These are phyloP conservation scores for Dactylellina leptospora DNA, from an alignment of 2,329 filamentous ascomycete genomes.

Conservation along the genomic window DNA sequence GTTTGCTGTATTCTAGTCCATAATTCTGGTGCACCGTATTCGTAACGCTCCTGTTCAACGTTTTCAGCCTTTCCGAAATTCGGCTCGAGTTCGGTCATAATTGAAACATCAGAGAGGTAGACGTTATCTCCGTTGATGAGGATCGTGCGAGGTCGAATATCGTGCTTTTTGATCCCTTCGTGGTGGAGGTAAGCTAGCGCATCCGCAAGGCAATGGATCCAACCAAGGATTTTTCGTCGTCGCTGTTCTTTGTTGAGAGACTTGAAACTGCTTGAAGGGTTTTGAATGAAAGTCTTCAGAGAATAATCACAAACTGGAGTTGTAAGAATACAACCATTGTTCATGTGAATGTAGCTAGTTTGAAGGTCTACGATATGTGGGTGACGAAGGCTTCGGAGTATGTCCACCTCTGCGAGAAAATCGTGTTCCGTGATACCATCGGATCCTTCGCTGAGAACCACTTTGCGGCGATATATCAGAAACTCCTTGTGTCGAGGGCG, in stretches of 20 bases:
- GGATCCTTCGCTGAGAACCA: constrained; percentile 64
- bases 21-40: constrained; percentile 76
- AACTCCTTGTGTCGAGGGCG: constrained; percentile 70
- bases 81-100: constrained; percentile 29
- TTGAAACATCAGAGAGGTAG: constrained; percentile 70
- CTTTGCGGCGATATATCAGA: constrained; percentile 68
- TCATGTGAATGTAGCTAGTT: constrained; percentile 73
- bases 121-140: constrained; percentile 73
- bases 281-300: constrained; percentile 73
- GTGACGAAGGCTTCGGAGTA: constrained; percentile 69
- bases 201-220: constrained; percentile 76
- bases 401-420: constrained; percentile 69
- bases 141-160: constrained; percentile 75
- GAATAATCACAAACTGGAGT: constrained; percentile 72
- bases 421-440: constrained; percentile 65
- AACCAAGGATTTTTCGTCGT: constrained; percentile 71
- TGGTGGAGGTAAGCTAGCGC: constrained; percentile 74
- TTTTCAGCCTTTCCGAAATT: constrained; percentile 25
- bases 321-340: constrained; percentile 71
- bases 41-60: constrained; percentile 74
- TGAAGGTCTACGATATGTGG: constrained; percentile 75
- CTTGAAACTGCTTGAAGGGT: constrained; percentile 70
- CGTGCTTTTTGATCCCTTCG: constrained; percentile 70
- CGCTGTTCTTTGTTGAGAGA: constrained; percentile 69
- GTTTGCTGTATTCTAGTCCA: constrained; percentile 59